Conservation (phyloP, 2,329 filamentous ascomycete species). For the Acrocalymma vagum region DNA sequence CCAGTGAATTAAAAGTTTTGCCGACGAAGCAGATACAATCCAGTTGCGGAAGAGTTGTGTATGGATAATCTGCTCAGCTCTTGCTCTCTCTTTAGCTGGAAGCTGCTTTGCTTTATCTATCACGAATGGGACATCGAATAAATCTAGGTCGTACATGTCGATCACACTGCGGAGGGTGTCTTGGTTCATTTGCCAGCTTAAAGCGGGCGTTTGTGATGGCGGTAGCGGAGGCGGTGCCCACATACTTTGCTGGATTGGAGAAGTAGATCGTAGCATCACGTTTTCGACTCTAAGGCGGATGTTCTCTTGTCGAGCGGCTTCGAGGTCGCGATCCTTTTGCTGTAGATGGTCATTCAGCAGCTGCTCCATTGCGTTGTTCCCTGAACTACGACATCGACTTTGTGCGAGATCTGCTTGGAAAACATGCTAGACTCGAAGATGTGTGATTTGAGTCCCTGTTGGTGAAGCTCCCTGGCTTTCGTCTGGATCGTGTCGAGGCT, state of each 20-base stretch:
- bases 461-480: slow-evolving; percentile 1
- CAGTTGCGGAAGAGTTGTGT: slow-evolving; percentile 6
- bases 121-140: slow-evolving; percentile 1
- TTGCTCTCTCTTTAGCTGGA: slow-evolving; percentile 1
- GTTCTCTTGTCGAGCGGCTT: slow-evolving; percentile 5
- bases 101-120: slow-evolving; percentile 2
- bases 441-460: slow-evolving; percentile 8
- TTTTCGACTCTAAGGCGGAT: slow-evolving; percentile 3
- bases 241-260: background rate
- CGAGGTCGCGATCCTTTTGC: slow-evolving; percentile 2
- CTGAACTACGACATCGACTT: slow-evolving; percentile 1
- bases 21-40: slow-evolving; percentile 5
- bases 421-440: slow-evolving; percentile 6
- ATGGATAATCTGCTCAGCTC: slow-evolving; percentile 10
- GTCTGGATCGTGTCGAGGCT: slow-evolving; percentile 8
- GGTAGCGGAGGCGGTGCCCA: background rate
- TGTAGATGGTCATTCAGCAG: slow-evolving; percentile 2
- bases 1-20: slow-evolving; percentile 9
- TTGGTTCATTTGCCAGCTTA: background rate
- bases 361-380: slow-evolving; percentile 2
- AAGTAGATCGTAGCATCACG: slow-evolving; percentile 2
- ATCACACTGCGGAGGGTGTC: slow-evolving; percentile 2
- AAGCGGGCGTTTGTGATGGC: background rate
- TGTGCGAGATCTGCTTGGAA: slow-evolving; percentile 1
- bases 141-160: slow-evolving; percentile 1